Percentiles rank a stretch among this genome's conserved stretches.
Conservation (phyloP, 2,329 filamentous ascomycete species). For the Albifimbria verrucaria region DNA sequence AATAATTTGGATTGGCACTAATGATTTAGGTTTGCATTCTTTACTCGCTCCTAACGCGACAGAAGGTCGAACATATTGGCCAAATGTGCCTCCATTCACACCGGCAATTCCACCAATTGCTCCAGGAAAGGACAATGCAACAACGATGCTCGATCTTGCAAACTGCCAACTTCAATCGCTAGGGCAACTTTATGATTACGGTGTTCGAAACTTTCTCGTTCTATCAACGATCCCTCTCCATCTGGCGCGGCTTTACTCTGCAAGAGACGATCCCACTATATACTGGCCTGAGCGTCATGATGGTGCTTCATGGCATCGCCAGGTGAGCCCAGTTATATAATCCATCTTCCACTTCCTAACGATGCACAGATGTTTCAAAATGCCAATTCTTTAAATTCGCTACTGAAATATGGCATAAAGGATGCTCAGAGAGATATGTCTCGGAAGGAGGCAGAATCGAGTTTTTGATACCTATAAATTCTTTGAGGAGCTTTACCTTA, state of each 20-base stretch:
- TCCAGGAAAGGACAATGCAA: background rate
- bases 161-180: background rate
- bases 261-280: background rate
- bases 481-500: background rate
- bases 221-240: background rate
- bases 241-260: background rate
- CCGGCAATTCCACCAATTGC: background rate
- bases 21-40: background rate
- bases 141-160: background rate
- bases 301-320: constrained; percentile 1
- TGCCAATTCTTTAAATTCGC: background rate
- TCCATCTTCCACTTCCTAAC: background rate
- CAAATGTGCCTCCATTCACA: background rate
- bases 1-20: background rate
- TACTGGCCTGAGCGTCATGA: background rate
- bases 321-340: background rate
- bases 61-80: background rate
- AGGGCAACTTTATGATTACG: background rate
- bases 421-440: background rate
- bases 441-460: background rate
- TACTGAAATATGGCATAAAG: background rate
- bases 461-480: background rate
- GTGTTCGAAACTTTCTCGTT: background rate
- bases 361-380: background rate
- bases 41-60: background rate